Base-by-base conservation (phyloP, 371 early-diverging fungal species). In the Apophysomyces variabilis region DNA sequence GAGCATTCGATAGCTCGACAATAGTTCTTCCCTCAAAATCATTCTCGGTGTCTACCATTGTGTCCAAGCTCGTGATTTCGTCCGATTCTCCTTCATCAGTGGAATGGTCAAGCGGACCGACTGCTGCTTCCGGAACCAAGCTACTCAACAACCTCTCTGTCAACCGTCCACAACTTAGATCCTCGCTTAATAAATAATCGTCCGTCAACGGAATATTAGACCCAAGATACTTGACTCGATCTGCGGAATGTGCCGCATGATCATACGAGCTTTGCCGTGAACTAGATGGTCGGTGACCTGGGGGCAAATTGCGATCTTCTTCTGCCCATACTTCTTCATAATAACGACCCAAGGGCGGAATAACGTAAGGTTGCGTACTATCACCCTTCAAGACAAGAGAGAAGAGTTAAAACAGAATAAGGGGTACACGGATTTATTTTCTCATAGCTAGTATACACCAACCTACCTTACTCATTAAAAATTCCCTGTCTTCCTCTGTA, bases 271-370 rank as follows among this genome's bases (percentile, higher is more conserved):
- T 50, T 21, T 50, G 54, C 5, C 54, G 54, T 21, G 54, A 50
- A 7, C 21, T 50, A 50, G 54, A 50, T 21, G 21, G n/a, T 50
- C 54, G 54, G 21, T 21, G 16, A 4, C 7, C 11, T 18, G 54
- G 54, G 21, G 54, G 54, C 21, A 50, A 50, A 11, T 50, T 50
- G 6, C 54, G 54, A 21, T 97, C 96, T 68, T 96, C 95, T 60
- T 91, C 93, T 3, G 90, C 86, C 95, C 95, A 96, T 38, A 79
- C 85, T 36, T 93, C 90, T 7, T 80, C 67, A 68, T 94, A 96
- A 66, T 90, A 84, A 16, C 78, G 79, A 8, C 96, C 96, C 1
- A 94, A 81, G 13, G 89, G 85, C 12, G 95, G 95, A 54, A 93
- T 88, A 46, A 87, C 67, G 68, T 85, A 89, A 5, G 91, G 86